Base-by-base conservation (phyloP, 2,329 filamentous ascomycete species). In the Epichloe gansuensis region DNA sequence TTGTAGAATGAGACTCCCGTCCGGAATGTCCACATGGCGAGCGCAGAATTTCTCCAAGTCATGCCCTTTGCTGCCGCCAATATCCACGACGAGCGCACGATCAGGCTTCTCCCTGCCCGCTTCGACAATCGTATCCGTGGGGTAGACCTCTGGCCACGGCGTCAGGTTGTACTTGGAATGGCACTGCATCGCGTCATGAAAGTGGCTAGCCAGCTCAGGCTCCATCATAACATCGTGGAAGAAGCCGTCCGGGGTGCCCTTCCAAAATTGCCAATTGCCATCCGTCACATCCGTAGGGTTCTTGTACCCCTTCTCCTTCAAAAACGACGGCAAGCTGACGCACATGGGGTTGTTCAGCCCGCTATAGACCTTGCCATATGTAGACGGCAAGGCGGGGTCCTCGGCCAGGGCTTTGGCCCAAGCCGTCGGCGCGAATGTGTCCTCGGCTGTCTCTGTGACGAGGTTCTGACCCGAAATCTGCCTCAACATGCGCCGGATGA, bases 111-210 rank as follows among this genome's bases (percentile, higher is more conserved):
- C 58, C 1, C 51, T 61, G 4, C 34, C 47, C 34, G 47, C 47
- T 1, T 53, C 49, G 2, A 68, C 23, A 6, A 70, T 50, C 5
- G 54, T 59, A 0, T 65, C 58, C 8, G 66, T 66, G 2, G 63
- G 64, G 44, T 65, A 67, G 1, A 69, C 54, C 6, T 68, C 64
- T 0, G 63, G 57, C 68, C 68, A 71, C 8, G 66, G 55, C 4
- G 63, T 66, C 31, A 68, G 59, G 50, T 68, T 70, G 55, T 66
- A 64, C 47, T 63, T 63, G 23, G 65, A 67, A 50, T 69, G 66
- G 51, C 66, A 67, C 51, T 67, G 61, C 66, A 70, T 70, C 2
- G 63, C 63, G 50, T 66, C 60, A 41, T 64, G 64, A 53, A 70
- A 69, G 42, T 64, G 59, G 4, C 58, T 52, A 0, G 60, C 61